Evolutionary conservation across 371 early-diverging fungal species (phyloP).

Genomic region (Chytridium lagenaria): DNA sequence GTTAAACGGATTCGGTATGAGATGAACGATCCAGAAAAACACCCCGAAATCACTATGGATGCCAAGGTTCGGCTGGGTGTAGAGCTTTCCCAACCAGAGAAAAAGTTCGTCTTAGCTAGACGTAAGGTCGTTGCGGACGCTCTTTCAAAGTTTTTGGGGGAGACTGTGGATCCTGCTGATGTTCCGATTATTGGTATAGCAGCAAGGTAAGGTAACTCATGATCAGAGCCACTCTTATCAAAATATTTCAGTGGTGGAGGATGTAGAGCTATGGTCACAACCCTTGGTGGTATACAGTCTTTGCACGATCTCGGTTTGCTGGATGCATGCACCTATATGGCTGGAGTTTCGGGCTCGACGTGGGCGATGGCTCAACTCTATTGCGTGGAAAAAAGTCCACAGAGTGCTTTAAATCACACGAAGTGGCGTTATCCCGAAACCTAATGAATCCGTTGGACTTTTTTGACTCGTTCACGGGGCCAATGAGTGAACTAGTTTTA

Average conservation of each 20-base stretch:
- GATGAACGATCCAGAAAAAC: conserved; percentile 4
- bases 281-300: conserved; percentile 11
- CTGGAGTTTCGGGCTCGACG: conserved; percentile 35
- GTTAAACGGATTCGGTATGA: not conserved
- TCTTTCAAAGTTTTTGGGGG: conserved; percentile 3
- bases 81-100: not conserved
- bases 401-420: not conserved
- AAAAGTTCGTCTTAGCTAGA: not conserved
- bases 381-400: conserved; percentile 7
- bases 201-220: conserved; percentile 13
- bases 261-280: conserved; percentile 33
- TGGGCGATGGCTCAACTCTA: conserved; percentile 38
- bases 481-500: conserved; percentile 10
- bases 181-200: conserved; percentile 30
- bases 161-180: conserved; percentile 18
- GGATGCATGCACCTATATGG: conserved; percentile 24
- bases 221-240: not conserved
- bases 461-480: conserved; percentile 18
- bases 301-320: conserved; percentile 22
- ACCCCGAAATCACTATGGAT: conserved; percentile 12
- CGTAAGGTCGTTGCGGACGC: conserved; percentile 12
- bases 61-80: conserved; percentile 9
- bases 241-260: conserved; percentile 29
- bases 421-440: conserved; percentile 12
- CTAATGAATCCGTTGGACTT: conserved; percentile 25